These are phyloP conservation scores for Eucalyptus erythrocorys DNA, from an alignment of 345 rosid genomes.

Conservation along the genomic window DNA sequence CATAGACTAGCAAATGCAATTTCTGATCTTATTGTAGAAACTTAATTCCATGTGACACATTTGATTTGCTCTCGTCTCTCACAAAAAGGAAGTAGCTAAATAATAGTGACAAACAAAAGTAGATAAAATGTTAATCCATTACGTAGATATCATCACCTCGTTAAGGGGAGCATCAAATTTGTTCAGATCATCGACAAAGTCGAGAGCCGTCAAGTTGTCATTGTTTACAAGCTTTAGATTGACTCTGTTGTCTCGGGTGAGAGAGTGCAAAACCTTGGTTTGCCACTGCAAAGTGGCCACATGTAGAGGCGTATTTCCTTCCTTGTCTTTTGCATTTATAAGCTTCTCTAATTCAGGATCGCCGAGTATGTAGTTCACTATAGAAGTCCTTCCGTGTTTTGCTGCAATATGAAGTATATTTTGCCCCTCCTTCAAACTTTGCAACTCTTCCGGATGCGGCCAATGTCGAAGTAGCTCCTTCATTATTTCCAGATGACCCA, in stretches of 20 bases:
- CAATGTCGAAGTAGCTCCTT: not conserved
- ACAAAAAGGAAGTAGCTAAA: not conserved
- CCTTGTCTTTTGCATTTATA: not conserved
- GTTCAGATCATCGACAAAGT: not conserved
- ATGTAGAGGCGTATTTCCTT: not conserved
- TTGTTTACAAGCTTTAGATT: not conserved
- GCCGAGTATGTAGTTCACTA: not conserved
- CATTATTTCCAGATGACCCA: not conserved
- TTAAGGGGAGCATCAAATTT: not conserved
- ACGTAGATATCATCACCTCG: not conserved
- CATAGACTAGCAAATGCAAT: not conserved
- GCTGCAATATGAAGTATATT: not conserved
- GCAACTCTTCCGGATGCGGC: not conserved
- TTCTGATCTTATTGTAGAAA: not conserved
- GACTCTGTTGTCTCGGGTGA: not conserved
- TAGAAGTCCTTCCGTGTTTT: not conserved
- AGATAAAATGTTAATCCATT: not conserved
- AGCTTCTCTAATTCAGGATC: not conserved
- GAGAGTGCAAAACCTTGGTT: not conserved
- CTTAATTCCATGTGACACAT: not conserved
- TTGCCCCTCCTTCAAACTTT: not conserved
- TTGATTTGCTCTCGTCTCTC: not conserved
- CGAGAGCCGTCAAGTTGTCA: not conserved
- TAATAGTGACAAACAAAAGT: not conserved
- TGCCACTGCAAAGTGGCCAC: not conserved